phyloP scores from a whole-genome alignment of 2,329 filamentous ascomycete genomes.

The Ilyonectria destructans region DNA sequence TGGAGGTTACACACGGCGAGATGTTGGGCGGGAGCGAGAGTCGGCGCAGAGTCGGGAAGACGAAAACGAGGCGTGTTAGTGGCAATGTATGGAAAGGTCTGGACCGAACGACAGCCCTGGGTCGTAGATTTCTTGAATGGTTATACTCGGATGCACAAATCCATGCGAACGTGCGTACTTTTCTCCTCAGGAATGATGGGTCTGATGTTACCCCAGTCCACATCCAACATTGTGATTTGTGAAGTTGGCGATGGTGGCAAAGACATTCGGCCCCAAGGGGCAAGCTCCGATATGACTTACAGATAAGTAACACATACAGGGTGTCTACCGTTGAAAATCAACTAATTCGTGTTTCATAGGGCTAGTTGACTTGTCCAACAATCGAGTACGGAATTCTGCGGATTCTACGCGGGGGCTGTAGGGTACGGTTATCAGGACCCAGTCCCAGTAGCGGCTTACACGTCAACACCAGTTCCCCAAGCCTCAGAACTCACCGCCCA shows the following conservation, averaged over 20 bases:
- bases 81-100: conserved; percentile 25
- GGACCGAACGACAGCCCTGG: conserved; percentile 18
- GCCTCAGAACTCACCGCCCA: conserved; percentile 22
- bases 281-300: conserved; percentile 1
- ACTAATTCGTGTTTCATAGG: neutral
- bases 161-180: conserved; percentile 12
- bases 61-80: conserved; percentile 26
- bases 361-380: neutral
- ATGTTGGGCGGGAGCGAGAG: conserved; percentile 5
- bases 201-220: conserved; percentile 12
- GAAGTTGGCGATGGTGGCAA: neutral
- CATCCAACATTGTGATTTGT: conserved; percentile 3
- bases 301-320: neutral
- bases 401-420: neutral
- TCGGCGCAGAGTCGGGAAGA: conserved; percentile 14
- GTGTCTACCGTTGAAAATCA: neutral
- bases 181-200: conserved; percentile 14
- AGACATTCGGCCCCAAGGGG: neutral
- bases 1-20: conserved; percentile 8
- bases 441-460: conserved; percentile 23
- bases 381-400: too few species aligned
- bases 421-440: conserved; percentile 8
- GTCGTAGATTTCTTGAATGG: conserved; percentile 37
- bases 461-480: conserved; percentile 11
- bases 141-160: conserved; percentile 29